Percentiles rank a stretch among this genome's conserved stretches.
phyloP scores from a whole-genome alignment of 108 stramenopile species.

The Mediolabrus comicus region DNA sequence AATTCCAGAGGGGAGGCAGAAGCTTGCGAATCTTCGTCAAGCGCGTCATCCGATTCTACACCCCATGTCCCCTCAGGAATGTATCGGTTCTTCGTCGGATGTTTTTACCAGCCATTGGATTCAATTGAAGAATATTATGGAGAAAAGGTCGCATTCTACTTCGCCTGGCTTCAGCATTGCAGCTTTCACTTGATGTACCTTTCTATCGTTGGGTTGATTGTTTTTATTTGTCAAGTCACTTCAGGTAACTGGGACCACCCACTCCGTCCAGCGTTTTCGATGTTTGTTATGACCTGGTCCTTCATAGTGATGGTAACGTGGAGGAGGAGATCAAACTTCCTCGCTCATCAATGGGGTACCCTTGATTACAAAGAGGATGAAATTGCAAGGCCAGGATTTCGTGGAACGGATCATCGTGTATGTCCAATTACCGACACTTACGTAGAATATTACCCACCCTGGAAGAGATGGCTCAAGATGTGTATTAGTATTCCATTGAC shows the following conservation, averaged over 20 bases:
- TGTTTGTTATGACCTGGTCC: constrained; percentile 92
- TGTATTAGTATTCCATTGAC: constrained; percentile 83
- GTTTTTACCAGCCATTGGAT: constrained; percentile 90
- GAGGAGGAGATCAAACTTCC: constrained; percentile 77
- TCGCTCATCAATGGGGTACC: constrained; percentile 91
- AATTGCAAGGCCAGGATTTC: constrained; percentile 88
- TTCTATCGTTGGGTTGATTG: constrained; percentile 67
- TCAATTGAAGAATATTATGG: constrained; percentile 96
- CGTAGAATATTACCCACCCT: constrained; percentile 78
- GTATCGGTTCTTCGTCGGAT: constrained; percentile 72
- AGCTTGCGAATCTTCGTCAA: constrained; percentile 1
- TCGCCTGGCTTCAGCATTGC: constrained; percentile 96
- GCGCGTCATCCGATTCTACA: neutral
- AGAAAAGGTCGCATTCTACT: constrained; percentile 97
- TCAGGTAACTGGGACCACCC: constrained; percentile 73
- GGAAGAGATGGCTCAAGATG: constrained; percentile 84
- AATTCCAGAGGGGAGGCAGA: constrained; percentile 3
- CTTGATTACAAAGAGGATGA: constrained; percentile 92
- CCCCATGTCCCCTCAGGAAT: constrained; percentile 52
- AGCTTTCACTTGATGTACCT: constrained; percentile 79
- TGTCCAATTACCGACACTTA: constrained; percentile 80
- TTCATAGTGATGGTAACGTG: constrained; percentile 91
- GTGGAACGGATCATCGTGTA: constrained; percentile 66
- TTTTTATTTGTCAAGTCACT: constrained; percentile 64
- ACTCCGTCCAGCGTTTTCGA: constrained; percentile 68